phyloP scores from a whole-genome alignment of 768 basidiomycete genomes.

The Collybia sordida region DNA sequence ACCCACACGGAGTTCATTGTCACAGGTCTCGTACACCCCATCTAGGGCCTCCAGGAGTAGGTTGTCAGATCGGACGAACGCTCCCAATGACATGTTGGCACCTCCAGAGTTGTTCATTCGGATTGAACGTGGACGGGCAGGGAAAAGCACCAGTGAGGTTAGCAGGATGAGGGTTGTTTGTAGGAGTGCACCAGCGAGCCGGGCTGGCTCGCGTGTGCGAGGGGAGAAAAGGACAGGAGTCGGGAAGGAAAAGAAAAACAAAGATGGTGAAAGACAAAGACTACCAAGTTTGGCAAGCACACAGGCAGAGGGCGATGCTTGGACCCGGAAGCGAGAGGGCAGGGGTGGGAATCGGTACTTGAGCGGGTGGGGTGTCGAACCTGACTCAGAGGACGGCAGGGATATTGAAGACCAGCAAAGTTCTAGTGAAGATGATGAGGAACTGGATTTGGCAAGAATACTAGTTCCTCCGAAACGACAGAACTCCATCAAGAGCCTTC shows the following conservation, averaged over 20 bases:
- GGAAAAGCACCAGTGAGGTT: slow-evolving; percentile 39
- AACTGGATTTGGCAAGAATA: slow-evolving; percentile 64
- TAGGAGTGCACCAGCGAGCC: slow-evolving; percentile 67
- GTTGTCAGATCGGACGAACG: slow-evolving; percentile 37
- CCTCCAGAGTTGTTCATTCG: slow-evolving; percentile 38
- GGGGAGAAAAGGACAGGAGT: slow-evolving; percentile 17
- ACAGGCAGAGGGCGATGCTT: slow-evolving; percentile 56
- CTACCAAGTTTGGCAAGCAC: slow-evolving; percentile 66
- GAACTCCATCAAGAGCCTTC: slow-evolving; percentile 69
- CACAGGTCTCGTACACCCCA: slow-evolving; percentile 26
- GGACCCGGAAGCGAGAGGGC: slow-evolving; percentile 30
- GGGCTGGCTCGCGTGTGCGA: slow-evolving; percentile 47
- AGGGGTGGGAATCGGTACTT: slow-evolving; percentile 26
- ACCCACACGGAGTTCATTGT: slow-evolving; percentile 39
- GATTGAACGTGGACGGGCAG: slow-evolving; percentile 33
- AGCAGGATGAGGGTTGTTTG: slow-evolving; percentile 61
- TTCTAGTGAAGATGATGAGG: slow-evolving; percentile 40
- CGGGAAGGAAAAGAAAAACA: slow-evolving; percentile 19
- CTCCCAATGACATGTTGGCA: slow-evolving; percentile 14
- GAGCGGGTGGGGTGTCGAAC: slow-evolving; percentile 27
- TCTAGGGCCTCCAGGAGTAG: slow-evolving; percentile 21
- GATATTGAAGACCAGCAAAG: slow-evolving; percentile 40
- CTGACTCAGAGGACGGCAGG: slow-evolving; percentile 27
- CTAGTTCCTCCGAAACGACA: slow-evolving; percentile 73
- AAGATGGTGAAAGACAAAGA: slow-evolving; percentile 32